Percentiles rank a stretch among this genome's conserved stretches.
These are phyloP conservation scores for Penicillium ochrochloron DNA, from an alignment of 495 filamentous ascomycete genomes.

Conservation along the genomic window DNA sequence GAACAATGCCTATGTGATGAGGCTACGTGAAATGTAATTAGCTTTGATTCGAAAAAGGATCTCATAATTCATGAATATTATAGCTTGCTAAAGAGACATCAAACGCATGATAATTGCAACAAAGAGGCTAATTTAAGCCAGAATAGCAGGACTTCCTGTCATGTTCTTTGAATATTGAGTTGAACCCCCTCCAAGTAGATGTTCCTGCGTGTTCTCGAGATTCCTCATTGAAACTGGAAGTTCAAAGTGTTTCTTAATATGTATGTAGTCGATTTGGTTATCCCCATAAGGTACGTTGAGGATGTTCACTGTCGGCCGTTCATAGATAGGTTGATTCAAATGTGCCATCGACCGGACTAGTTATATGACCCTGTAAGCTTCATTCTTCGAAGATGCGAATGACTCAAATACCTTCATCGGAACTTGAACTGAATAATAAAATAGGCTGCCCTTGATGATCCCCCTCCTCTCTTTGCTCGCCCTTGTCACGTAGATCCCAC, in stretches of 20 bases:
- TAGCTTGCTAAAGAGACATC: not conserved
- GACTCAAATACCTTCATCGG: constrained; percentile 18
- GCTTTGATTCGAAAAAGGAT: not conserved
- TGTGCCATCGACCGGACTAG: constrained; percentile 7
- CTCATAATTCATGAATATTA: constrained; percentile 8
- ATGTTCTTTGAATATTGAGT: constrained; percentile 12
- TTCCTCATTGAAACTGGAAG: constrained; percentile 24
- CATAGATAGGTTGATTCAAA: constrained; percentile 9
- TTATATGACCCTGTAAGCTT: not conserved
- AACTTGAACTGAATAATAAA: constrained; percentile 15
- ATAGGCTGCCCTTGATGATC: constrained; percentile 26
- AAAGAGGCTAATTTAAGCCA: constrained; percentile 10
- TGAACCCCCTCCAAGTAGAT: not conserved
- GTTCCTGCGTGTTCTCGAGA: not conserved
- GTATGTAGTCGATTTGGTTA: constrained; percentile 9
- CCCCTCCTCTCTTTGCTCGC: constrained; percentile 8
- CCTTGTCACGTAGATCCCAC: constrained; percentile 32
- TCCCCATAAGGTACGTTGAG: constrained; percentile 25
- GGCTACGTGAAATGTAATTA: not conserved
- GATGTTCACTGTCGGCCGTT: constrained; percentile 32
- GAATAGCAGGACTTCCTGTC: constrained; percentile 9
- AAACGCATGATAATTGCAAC: not conserved
- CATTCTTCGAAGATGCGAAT: not conserved
- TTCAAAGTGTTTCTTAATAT: constrained; percentile 31
- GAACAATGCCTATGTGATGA: not conserved